Conservation (phyloP, 2,329 filamentous ascomycete genomes). For the Hymenoscyphus repandus region DNA sequence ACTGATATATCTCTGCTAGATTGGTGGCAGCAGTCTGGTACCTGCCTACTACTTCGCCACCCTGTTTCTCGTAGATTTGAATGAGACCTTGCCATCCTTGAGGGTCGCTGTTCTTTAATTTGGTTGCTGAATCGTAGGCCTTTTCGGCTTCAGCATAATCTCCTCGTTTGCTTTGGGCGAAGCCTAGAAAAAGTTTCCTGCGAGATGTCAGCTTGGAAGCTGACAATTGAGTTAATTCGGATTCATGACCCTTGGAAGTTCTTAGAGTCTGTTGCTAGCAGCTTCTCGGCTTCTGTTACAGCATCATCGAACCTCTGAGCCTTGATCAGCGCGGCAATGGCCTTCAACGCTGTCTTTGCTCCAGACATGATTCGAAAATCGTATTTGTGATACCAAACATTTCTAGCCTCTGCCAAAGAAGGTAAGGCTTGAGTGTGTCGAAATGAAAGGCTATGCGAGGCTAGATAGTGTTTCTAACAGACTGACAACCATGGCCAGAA, state of each 20-base stretch:
- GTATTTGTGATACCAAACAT: conserved; percentile 12
- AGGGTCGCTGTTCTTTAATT: conserved; percentile 67
- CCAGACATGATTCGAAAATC: conserved; percentile 25
- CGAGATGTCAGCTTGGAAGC: conserved; percentile 7
- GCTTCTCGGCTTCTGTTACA: conserved; percentile 59
- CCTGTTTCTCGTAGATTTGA: conserved; percentile 78
- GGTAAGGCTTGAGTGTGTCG: neutral
- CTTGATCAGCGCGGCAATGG: conserved; percentile 72
- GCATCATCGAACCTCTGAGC: conserved; percentile 75
- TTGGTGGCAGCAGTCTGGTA: conserved; percentile 70
- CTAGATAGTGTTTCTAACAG: neutral
- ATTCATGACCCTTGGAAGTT: conserved; percentile 72
- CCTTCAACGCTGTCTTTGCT: conserved; percentile 71
- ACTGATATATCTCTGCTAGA: conserved; percentile 69
- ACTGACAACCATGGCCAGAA: neutral
- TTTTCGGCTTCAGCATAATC: conserved; percentile 68
- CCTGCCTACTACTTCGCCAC: conserved; percentile 59
- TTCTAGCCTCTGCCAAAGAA: conserved; percentile 1
- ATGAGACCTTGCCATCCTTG: conserved; percentile 89
- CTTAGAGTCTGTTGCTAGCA: conserved; percentile 66
- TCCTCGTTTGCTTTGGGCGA: conserved; percentile 73
- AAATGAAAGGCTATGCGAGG: too few species aligned
- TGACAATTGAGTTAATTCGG: neutral
- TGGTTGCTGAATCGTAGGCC: conserved; percentile 68
- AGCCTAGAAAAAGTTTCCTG: conserved; percentile 80